A percentile compares a stretch with the other conserved stretches of the same genome.
Conservation (phyloP, 2,329 filamentous ascomycete species). For the Phialophora verrucosa region DNA sequence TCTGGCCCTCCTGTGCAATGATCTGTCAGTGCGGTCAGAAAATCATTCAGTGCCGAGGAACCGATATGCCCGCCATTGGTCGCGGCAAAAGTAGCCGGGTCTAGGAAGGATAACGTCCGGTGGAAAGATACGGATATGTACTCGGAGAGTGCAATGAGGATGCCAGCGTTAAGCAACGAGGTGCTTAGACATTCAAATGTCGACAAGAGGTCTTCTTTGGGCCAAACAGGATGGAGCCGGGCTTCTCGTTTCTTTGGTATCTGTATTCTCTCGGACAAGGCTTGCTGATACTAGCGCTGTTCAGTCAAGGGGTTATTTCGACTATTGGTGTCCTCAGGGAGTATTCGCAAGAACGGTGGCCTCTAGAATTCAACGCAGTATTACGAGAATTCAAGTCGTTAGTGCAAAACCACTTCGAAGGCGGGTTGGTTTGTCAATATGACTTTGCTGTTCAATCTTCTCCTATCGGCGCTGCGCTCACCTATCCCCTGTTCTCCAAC, state of each 20-base stretch:
- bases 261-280: background rate
- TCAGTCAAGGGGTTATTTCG: background rate
- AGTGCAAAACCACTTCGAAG: background rate
- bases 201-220: background rate
- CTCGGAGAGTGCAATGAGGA: background rate
- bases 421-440: background rate
- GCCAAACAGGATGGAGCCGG: background rate
- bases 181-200: background rate
- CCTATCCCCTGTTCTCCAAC: background rate
- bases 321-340: background rate
- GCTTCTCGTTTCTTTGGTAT: background rate
- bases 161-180: background rate
- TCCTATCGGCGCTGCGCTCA: background rate
- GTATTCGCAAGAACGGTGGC: background rate
- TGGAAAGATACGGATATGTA: background rate
- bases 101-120: background rate
- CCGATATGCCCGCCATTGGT: constrained; percentile 11
- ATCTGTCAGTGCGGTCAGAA: constrained; percentile 11
- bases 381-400: background rate
- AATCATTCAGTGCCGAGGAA: constrained; percentile 9
- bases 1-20: constrained; percentile 22
- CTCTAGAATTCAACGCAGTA: background rate
- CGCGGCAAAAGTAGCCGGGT: constrained; percentile 10
- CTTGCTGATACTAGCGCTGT: background rate
- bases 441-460: background rate